These are phyloP conservation scores for Paraphoma sp. DNA, from an alignment of 2,329 filamentous ascomycete genomes.

Conservation along the genomic window DNA sequence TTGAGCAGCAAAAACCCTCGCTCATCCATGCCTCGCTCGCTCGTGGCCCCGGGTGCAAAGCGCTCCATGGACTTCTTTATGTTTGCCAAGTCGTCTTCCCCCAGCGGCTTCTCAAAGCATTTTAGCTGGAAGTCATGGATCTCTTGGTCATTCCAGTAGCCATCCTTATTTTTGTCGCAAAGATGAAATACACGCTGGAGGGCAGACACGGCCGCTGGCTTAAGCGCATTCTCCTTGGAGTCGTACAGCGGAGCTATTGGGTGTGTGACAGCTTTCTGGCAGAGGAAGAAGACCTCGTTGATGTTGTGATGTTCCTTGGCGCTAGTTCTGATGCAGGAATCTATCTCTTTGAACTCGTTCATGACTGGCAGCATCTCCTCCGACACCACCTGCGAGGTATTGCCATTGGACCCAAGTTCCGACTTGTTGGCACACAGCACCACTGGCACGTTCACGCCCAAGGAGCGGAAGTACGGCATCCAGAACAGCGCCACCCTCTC, in stretches of 20 bases:
- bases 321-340: slow-evolving; percentile 95
- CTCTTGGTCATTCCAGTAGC: slow-evolving; percentile 86
- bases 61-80: slow-evolving; percentile 89
- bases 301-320: slow-evolving; percentile 91
- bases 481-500: slow-evolving; percentile 96
- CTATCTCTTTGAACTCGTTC: slow-evolving; percentile 98
- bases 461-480: slow-evolving; percentile 96
- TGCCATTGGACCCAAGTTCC: slow-evolving; percentile 78
- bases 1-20: slow-evolving; percentile 88
- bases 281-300: slow-evolving; percentile 94
- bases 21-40: slow-evolving; percentile 73
- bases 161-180: slow-evolving; percentile 95
- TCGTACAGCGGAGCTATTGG: slow-evolving; percentile 96
- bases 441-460: slow-evolving; percentile 98
- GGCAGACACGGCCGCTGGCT: slow-evolving; percentile 86
- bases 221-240: slow-evolving; percentile 85
- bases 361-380: slow-evolving; percentile 99
- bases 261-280: slow-evolving; percentile 96
- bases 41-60: slow-evolving; percentile 66
- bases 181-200: slow-evolving; percentile 92
- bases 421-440: slow-evolving; percentile 97
- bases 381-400: slow-evolving; percentile 83
- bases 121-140: slow-evolving; percentile 89
- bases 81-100: slow-evolving; percentile 81
- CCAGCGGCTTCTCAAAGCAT: slow-evolving; percentile 88